Percentiles rank a stretch among this genome's conserved stretches.
phyloP scores from a whole-genome alignment of 1,284 basidiomycete genomes.

The Flammula alnicola region DNA sequence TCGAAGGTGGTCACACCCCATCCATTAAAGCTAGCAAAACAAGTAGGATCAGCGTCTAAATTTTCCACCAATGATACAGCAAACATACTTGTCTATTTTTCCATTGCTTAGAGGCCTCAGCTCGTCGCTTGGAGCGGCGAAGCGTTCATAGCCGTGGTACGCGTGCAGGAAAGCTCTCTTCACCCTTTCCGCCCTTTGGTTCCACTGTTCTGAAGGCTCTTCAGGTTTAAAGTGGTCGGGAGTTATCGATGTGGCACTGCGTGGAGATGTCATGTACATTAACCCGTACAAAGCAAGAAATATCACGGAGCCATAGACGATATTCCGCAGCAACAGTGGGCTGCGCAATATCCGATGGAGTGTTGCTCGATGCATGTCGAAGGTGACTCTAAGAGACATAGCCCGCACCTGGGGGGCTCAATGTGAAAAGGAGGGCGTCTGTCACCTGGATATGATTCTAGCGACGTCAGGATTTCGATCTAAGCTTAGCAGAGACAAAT shows the following conservation, averaged over 20 bases:
- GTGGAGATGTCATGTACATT: slow-evolving; percentile 17
- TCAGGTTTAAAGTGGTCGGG: slow-evolving; percentile 12
- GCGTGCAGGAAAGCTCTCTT: slow-evolving; percentile 66
- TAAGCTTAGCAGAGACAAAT: too few species aligned
- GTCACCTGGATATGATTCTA: too few species aligned
- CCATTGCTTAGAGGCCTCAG: slow-evolving; percentile 54
- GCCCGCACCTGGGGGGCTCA: too few species aligned
- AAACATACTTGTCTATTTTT: slow-evolving; percentile 55
- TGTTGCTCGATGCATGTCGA: slow-evolving; percentile 3
- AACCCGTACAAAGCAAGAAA: slow-evolving; percentile 23
- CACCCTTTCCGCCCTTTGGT: slow-evolving; percentile 56
- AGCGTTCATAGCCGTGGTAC: slow-evolving; percentile 62
- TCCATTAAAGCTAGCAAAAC: slow-evolving; percentile 74
- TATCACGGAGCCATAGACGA: slow-evolving; percentile 23
- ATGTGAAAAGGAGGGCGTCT: background rate
- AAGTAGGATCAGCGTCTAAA: too few species aligned
- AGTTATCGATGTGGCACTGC: slow-evolving; percentile 11
- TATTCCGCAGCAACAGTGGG: slow-evolving; percentile 19
- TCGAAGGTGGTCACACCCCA: slow-evolving; percentile 90
- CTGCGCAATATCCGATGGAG: slow-evolving; percentile 12
- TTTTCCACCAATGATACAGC: too few species aligned
- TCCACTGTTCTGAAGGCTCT: slow-evolving; percentile 45
- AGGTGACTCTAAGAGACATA: background rate
- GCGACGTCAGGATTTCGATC: too few species aligned
- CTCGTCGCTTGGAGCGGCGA: slow-evolving; percentile 67